A percentile compares a stretch with the other conserved stretches of the same genome.
Evolutionary conservation across 2,329 filamentous ascomycete genomes (phyloP).

Genomic region (Drechslerella dactyloides): DNA sequence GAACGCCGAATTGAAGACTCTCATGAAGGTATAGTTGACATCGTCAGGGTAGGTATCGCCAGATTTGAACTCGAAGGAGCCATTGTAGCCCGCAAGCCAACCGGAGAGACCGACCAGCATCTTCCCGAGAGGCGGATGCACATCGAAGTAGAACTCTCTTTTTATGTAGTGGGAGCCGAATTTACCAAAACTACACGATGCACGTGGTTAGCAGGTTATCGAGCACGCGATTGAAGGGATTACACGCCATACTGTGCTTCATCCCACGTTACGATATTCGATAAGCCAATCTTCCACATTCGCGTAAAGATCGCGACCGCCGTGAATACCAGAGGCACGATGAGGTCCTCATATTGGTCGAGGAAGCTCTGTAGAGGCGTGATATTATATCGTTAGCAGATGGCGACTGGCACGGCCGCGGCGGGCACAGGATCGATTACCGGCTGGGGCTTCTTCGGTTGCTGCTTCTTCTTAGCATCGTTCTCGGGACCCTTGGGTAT

Average conservation of each 20-base stretch:
- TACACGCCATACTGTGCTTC: conserved; percentile 65
- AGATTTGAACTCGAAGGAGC: conserved; percentile 99
- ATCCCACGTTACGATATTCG: conserved; percentile 72
- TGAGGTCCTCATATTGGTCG: conserved; percentile 68
- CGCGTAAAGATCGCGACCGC: conserved; percentile 70
- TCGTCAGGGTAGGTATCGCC: conserved; percentile 93
- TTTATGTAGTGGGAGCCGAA: conserved; percentile 99
- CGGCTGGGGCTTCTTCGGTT: conserved; percentile 31
- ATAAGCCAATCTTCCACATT: conserved; percentile 73
- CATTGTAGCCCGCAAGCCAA: conserved; percentile 96
- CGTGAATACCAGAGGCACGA: conserved; percentile 69
- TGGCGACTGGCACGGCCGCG: conserved; percentile 6
- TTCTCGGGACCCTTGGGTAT: conserved; percentile 25
- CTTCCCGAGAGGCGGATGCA: conserved; percentile 94
- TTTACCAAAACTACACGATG: conserved; percentile 75
- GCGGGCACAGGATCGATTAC: conserved; percentile 1
- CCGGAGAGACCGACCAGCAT: conserved; percentile 97
- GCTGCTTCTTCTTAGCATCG: conserved; percentile 47
- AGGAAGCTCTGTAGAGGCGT: conserved; percentile 59
- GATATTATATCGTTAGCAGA: background rate
- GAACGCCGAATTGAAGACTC: conserved; percentile 94
- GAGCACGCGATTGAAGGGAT: background rate
- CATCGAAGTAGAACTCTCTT: conserved; percentile 98
- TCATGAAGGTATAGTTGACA: conserved; percentile 98
- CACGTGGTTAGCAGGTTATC: conserved; percentile 15